Base-by-base conservation (phyloP, 768 basidiomycete species). In the Collybiopsis confluens region DNA sequence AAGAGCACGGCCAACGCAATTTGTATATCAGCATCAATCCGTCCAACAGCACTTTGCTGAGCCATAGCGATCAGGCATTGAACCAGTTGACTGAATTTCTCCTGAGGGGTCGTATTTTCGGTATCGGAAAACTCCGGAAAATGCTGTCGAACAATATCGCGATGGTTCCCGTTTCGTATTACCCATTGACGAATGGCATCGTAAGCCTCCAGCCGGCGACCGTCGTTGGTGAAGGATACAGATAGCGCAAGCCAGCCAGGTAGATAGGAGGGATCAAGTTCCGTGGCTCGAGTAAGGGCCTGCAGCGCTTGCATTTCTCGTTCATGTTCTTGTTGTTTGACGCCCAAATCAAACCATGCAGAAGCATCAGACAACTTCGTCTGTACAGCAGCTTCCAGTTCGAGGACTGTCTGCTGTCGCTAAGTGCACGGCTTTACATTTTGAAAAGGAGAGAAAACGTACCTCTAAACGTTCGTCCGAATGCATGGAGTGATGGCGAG, bases 291-390 rank as follows among this genome's bases (percentile, higher is more conserved):
- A 45, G 78, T 73, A 18, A 99, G 78, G 1, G 97, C 97, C 52
- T 85, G 78, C 38, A 98, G 80, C 3, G 97, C 97, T 61, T 92
- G 86, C 7, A 80, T 78, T 70, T 99, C 97, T 15, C 95, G 85
- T 68, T 99, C 97, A 65, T 95, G 97, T 70, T 97, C 95, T 68
- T 99, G 97, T 64, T 98, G 97, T 68, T 91, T 94, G 45, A 99
- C 86, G 23, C 97, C 97, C 46, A 98, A 85, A 59, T 88, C 82
- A 64, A 81, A 95, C 97, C 97, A 99, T 8, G 86, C 87, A 33
- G 70, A 59, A 3, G 89, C 83, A 60, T 89, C 80, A 8, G 66
- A 71, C 56, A 86, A 83, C 61, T 93, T 80, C 37, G 78, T 80
- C 64, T 96, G 91, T 13, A 96, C 93, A 23, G 78, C 79, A 6